phyloP scores from a whole-genome alignment of 352 stramenopile species.

The Thalassiosira pacifica region DNA sequence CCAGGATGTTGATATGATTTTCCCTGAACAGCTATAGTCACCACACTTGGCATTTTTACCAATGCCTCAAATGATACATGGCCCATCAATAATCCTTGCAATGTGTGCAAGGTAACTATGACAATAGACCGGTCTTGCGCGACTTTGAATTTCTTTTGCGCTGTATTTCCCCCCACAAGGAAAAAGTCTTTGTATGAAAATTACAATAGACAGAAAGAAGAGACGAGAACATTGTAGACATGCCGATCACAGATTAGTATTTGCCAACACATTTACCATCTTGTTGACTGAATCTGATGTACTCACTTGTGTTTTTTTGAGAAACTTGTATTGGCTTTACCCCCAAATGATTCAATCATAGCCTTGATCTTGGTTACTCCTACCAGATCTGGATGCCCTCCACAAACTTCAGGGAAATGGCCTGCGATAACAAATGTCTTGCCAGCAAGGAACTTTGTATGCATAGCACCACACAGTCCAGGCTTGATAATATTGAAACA shows the following conservation, averaged over 20 bases:
- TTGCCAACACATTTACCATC: no score
- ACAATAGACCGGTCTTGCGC: background rate
- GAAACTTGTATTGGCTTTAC: background rate
- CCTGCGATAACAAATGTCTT: background rate
- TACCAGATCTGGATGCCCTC: background rate
- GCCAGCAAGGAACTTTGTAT: background rate
- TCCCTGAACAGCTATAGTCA: no score
- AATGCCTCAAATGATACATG: background rate
- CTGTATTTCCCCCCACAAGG: background rate
- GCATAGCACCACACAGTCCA: background rate
- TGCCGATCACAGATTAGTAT: no score
- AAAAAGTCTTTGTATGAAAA: background rate
- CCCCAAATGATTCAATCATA: conserved; percentile 10
- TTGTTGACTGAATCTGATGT: no score
- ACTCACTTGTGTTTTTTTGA: conserved; percentile 16
- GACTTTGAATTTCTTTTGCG: background rate
- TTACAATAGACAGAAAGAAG: background rate
- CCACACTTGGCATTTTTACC: no score
- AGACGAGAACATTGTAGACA: background rate
- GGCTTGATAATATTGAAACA: background rate
- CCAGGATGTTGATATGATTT: no score
- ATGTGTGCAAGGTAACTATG: background rate
- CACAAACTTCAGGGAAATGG: background rate
- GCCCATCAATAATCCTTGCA: background rate
- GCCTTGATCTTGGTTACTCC: background rate